Evolutionary conservation across 352 stramenopile species (phyloP).

Genomic region (Plasmopara halstedii): DNA sequence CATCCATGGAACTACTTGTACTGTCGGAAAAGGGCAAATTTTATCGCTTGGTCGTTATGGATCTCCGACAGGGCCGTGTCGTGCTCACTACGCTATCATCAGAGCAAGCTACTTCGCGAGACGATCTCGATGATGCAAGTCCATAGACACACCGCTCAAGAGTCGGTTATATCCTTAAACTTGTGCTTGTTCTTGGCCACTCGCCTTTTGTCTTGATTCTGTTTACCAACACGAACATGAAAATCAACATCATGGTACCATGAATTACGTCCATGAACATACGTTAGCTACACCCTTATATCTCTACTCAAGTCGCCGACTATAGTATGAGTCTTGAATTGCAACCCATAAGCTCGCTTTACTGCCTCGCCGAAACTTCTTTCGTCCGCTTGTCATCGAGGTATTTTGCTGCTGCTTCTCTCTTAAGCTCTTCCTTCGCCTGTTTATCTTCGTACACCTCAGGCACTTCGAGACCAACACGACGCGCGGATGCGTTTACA

Average conservation of each 20-base stretch:
- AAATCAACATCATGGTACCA: conserved; percentile 21
- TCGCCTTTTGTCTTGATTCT: conserved; percentile 26
- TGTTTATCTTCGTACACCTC: conserved; percentile 69
- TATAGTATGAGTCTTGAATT: not conserved
- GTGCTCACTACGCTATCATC: conserved; percentile 45
- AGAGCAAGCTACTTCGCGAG: conserved; percentile 38
- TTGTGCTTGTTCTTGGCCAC: conserved; percentile 23
- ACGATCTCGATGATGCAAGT: conserved; percentile 39
- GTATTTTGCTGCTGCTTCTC: conserved; percentile 43
- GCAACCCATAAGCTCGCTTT: not conserved
- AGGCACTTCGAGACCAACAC: conserved; percentile 67
- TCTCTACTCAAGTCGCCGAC: conserved; percentile 9
- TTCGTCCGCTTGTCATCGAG: conserved; percentile 38
- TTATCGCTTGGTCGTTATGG: conserved; percentile 62
- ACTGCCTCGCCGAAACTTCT: conserved; percentile 11
- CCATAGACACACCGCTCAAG: conserved; percentile 25
- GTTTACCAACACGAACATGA: conserved; percentile 24
- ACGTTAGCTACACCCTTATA: conserved; percentile 1
- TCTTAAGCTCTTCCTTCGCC: conserved; percentile 23
- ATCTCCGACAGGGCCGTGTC: conserved; percentile 59
- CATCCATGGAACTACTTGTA: conserved; percentile 64
- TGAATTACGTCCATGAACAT: not conserved
- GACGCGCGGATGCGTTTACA: conserved; percentile 64
- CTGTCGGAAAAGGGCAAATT: conserved; percentile 79
- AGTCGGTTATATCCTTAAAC: conserved; percentile 9